Evolutionary conservation across 192 early-diverging fungal genomes (phyloP).

Genomic region (Geranomyces variabilis): DNA sequence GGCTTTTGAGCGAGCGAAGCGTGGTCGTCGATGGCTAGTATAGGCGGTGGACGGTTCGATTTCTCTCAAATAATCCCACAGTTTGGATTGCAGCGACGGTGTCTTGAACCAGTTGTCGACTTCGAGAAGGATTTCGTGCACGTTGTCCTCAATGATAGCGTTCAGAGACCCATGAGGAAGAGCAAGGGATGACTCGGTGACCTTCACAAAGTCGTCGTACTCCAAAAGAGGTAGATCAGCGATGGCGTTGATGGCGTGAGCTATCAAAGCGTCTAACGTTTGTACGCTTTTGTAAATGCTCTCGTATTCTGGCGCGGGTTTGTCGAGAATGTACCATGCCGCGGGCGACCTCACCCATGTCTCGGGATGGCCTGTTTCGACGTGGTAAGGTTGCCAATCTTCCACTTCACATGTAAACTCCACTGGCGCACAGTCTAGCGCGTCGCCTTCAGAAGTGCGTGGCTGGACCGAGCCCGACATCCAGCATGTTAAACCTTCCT

Average conservation of each 20-base stretch:
- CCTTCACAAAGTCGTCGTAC: not conserved
- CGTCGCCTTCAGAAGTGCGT: too few species aligned
- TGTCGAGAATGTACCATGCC: conserved; percentile 4
- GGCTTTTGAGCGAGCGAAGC: not conserved
- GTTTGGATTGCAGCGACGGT: not conserved
- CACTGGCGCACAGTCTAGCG: too few species aligned
- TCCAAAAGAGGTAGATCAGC: not conserved
- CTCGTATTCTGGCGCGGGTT: not conserved
- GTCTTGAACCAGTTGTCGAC: conserved; percentile 4
- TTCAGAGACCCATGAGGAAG: not conserved
- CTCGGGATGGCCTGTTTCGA: not conserved
- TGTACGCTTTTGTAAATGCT: not conserved
- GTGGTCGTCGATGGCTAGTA: not conserved
- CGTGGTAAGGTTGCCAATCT: conserved; percentile 7
- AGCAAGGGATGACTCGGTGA: not conserved
- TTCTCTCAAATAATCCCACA: not conserved
- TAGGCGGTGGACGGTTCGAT: not conserved
- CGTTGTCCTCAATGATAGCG: not conserved
- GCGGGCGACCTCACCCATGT: not conserved
- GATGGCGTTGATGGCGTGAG: not conserved
- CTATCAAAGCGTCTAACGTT: not conserved
- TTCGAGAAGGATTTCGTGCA: not conserved
- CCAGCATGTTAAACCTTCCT: too few species aligned
- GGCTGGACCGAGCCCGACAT: too few species aligned
- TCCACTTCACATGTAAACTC: too few species aligned